Evolutionary conservation across 1,139 yeast species (phyloP).

Genomic region (Blastobotrys niveus): DNA sequence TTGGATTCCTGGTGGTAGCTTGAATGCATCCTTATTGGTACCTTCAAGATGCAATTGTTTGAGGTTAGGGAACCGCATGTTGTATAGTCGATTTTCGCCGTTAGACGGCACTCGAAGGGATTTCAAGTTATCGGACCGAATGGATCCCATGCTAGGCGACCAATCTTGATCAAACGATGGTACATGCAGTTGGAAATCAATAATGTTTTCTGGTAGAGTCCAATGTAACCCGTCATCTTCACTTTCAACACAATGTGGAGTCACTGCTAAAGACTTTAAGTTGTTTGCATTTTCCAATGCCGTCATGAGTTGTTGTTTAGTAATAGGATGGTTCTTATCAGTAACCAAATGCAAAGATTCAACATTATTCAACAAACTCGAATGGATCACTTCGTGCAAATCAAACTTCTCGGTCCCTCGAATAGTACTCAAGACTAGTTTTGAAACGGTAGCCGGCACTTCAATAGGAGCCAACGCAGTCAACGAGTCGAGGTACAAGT

Average conservation of each 20-base stretch:
- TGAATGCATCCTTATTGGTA: constrained; percentile 12
- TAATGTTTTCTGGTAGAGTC: constrained; percentile 7
- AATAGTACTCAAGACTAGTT: constrained; percentile 12
- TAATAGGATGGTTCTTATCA: constrained; percentile 12
- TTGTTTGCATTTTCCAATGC: constrained; percentile 6
- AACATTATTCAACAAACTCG: constrained; percentile 7
- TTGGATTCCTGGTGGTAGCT: constrained; percentile 10
- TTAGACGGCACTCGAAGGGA: constrained; percentile 12
- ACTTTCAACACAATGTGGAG: constrained; percentile 14
- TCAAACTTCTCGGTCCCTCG: constrained; percentile 11
- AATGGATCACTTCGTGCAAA: constrained; percentile 8
- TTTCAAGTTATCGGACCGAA: constrained; percentile 4
- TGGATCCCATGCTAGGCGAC: constrained; percentile 12
- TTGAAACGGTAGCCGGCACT: constrained; percentile 4
- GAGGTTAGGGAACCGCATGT: constrained; percentile 14
- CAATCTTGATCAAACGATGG: constrained; percentile 15
- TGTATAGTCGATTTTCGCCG: constrained; percentile 13
- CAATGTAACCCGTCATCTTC: constrained; percentile 9
- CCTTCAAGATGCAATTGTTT: constrained; percentile 13
- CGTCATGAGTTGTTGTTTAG: constrained; percentile 12
- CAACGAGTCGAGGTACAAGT: constrained; percentile 9
- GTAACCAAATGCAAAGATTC: constrained; percentile 11
- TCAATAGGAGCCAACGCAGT: constrained; percentile 7
- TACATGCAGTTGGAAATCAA: constrained; percentile 9
- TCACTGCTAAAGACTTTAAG: constrained; percentile 5